A percentile compares a stretch with the other conserved stretches of the same genome.
Conservation (phyloP, 1,139 yeast species). For the Blastobotrys niveus region DNA sequence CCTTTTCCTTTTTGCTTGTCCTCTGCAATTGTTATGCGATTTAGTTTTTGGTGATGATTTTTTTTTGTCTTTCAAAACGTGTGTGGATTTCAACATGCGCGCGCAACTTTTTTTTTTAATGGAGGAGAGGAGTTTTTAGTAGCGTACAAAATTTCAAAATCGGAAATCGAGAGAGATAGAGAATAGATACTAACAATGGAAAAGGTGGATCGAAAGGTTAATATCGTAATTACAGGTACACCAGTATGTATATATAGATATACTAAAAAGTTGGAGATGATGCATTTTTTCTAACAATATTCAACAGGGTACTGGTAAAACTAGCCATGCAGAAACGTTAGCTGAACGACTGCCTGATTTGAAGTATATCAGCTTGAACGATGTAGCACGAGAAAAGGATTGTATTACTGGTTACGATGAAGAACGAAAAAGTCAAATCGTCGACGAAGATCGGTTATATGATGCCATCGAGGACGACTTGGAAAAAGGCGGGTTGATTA, state of each 20-base stretch:
- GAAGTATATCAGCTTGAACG: conserved; percentile 65
- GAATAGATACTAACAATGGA: neutral
- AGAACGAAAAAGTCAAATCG: conserved; percentile 76
- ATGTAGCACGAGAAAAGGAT: conserved; percentile 69
- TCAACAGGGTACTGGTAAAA: conserved; percentile 79
- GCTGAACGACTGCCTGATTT: conserved; percentile 48
- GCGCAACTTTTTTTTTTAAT: neutral
- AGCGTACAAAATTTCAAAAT: neutral
- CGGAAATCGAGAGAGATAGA: neutral
- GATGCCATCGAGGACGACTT: conserved; percentile 76
- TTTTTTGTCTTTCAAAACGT: no score
- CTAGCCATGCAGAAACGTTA: conserved; percentile 71
- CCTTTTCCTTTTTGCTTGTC: no score
- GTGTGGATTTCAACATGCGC: no score
- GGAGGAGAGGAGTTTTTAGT: neutral
- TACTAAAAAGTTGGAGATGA: neutral
- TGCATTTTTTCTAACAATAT: neutral
- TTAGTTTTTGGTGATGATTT: neutral
- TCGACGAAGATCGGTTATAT: conserved; percentile 79
- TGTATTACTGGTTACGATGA: conserved; percentile 84
- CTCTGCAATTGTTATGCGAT: neutral
- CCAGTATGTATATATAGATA: conserved; percentile 42
- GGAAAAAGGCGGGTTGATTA: conserved; percentile 74
- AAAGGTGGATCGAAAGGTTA: conserved; percentile 29
- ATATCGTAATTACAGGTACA: conserved; percentile 88